Percentiles rank a stretch among this genome's conserved stretches.
Evolutionary conservation across 306 rosid genomes (phyloP).

Genomic region (Sicyos edulis): DNA sequence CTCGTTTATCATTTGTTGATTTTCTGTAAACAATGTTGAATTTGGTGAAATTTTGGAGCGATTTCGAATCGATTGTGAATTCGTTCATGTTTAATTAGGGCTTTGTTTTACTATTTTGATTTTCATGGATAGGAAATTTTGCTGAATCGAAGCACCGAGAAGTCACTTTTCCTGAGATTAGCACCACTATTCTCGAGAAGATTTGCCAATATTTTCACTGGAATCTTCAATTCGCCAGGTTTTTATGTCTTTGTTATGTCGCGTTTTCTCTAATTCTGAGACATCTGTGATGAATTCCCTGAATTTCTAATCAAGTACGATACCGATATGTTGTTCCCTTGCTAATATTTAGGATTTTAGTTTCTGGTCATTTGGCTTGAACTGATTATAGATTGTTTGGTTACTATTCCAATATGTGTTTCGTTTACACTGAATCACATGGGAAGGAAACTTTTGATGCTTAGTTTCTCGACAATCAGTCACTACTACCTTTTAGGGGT

Average conservation of each 20-base stretch:
- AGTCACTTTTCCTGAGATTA: conserved; percentile 94
- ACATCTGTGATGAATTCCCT: not conserved
- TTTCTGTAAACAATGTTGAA: not conserved
- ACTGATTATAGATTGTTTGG: not conserved
- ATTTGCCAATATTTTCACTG: conserved; percentile 94
- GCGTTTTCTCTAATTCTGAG: not conserved
- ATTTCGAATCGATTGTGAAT: too few species aligned
- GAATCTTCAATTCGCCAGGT: conserved; percentile 96
- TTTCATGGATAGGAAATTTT: conserved; percentile 57
- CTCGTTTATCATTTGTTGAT: not conserved
- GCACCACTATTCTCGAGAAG: conserved; percentile 92
- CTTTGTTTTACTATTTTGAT: not conserved
- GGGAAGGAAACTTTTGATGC: too few species aligned
- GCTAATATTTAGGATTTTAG: not conserved
- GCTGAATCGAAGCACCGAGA: conserved; percentile 72
- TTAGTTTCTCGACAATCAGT: too few species aligned
- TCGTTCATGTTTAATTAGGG: conserved; percentile 15
- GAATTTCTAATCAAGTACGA: not conserved
- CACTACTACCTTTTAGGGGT: too few species aligned
- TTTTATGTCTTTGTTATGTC: conserved; percentile 12
- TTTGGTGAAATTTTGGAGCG: not conserved
- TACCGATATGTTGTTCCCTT: not conserved
- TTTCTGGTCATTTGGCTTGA: not conserved
- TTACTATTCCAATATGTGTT: not conserved
- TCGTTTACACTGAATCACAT: not conserved